Evolutionary conservation across 2,329 filamentous ascomycete species (phyloP).

Genomic region (Cytospora paraplurivora): DNA sequence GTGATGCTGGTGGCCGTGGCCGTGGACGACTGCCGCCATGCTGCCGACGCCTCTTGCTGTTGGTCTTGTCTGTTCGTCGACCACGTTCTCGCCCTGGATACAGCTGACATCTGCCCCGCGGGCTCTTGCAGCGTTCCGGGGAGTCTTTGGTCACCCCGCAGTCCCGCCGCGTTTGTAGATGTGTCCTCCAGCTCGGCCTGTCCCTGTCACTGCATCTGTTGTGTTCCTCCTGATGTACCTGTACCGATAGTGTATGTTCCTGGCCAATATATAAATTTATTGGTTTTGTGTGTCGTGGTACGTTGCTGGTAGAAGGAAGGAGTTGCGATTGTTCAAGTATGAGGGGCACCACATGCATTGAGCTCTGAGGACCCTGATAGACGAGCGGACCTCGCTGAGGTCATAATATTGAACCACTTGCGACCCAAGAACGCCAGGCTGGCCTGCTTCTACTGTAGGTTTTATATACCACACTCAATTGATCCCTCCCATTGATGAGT

Average conservation of each 20-base stretch:
- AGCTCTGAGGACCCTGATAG: neutral
- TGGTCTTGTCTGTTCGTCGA: slow-evolving; percentile 26
- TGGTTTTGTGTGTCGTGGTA: neutral
- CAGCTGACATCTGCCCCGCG: slow-evolving; percentile 25
- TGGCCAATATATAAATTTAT: neutral
- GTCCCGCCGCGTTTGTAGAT: slow-evolving; percentile 2
- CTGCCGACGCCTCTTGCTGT: slow-evolving; percentile 7
- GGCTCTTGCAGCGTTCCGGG: slow-evolving; percentile 4
- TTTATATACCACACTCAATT: neutral
- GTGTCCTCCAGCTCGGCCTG: neutral
- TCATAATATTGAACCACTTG: slow-evolving; percentile 1
- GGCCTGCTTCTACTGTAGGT: neutral
- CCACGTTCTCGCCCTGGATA: slow-evolving; percentile 26
- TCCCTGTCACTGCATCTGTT: neutral
- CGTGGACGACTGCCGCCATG: slow-evolving; percentile 11
- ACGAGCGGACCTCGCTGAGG: slow-evolving; percentile 1
- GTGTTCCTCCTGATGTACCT: neutral
- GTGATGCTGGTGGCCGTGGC: slow-evolving; percentile 9
- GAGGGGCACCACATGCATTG: neutral
- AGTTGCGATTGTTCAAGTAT: neutral
- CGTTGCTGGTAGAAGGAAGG: neutral
- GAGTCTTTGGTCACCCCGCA: neutral
- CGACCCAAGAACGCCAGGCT: neutral
- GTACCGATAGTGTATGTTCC: neutral
- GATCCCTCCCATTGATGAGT: neutral